Evolutionary conservation across 2,329 filamentous ascomycete genomes (phyloP), one percentile per base, ranked within the genome.

Genomic region (Ophiosphaerella narmari): DNA sequence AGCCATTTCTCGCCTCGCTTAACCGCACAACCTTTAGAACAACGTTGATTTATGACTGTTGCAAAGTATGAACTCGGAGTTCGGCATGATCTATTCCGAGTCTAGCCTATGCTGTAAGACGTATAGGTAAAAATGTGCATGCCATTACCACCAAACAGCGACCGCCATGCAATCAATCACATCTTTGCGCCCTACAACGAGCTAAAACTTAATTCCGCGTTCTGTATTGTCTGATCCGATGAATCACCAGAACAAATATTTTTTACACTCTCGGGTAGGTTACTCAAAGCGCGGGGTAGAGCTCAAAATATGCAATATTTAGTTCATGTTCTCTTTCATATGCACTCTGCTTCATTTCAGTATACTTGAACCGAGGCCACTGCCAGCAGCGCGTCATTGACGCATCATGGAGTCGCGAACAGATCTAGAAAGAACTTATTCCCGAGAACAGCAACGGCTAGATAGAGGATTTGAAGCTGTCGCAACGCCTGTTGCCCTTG

Each of bases 371-470:
- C 11, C 6, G 11, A 11, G 26, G 26, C 11, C 26, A 29, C 26
- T 29, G 2, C 26, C 7, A 29, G 43, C 33, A 56, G 43, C 40
- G 57, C 57, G 55, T 48, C 50, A 48, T 50, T 31, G 12, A 7
- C 29, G 42, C 16, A 50, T 24, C 33, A 65, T 68, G 65, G 65
- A 60, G 44, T 45, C 43, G 7, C 54, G 51, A 24, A 50, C 54
- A 7, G 60, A 70, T 50, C 54, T 73, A n/a, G 68, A 71, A 46
- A 60, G 56, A 48, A 71, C 63, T 55, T 71, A 66, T 59, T 70
- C 69, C 52, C 59, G 63, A 14, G 67, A 71, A 49, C 67, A 69
- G 47, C 63, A 68, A 43, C 54, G 63, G 46, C 53, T 68, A 12
- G 60, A 55, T 2, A 48, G 60, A 29, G 65, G 56, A 9, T 47